Evolutionary conservation across 2,329 filamentous ascomycete genomes (phyloP).

Genomic region (Pseudopithomyces chartarum): DNA sequence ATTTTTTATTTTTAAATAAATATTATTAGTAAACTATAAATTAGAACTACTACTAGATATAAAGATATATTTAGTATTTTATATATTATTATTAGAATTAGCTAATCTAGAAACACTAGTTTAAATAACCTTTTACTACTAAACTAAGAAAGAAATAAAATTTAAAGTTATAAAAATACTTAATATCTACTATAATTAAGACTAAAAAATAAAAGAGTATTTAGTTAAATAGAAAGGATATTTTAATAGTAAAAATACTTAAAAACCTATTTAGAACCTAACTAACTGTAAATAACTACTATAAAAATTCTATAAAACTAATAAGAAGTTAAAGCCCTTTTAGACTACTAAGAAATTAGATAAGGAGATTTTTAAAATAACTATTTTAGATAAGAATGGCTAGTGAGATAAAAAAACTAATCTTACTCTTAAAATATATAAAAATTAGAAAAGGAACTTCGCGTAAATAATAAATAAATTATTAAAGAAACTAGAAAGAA

Average conservation of each 20-base stretch:
- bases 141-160: background rate
- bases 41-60: background rate
- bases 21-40: background rate
- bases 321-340: too few species aligned
- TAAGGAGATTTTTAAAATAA: too few species aligned
- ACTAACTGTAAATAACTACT: background rate
- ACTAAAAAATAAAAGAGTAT: background rate
- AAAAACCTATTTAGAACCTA: background rate
- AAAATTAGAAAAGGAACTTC: too few species aligned
- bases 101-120: background rate
- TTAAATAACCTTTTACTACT: constrained; percentile 3
- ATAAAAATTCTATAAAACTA: background rate
- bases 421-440: too few species aligned
- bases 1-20: constrained; percentile 1
- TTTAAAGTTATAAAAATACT: background rate
- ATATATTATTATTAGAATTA: background rate
- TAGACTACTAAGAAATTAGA: too few species aligned
- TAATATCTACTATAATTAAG: background rate
- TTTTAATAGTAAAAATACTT: constrained; percentile 1
- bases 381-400: too few species aligned
- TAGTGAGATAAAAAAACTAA: too few species aligned
- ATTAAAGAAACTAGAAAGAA: too few species aligned
- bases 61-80: background rate
- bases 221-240: constrained; percentile 5
- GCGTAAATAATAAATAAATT: too few species aligned